Conservation (phyloP, 2,329 filamentous ascomycete genomes). For the Cercospora beticola region DNA sequence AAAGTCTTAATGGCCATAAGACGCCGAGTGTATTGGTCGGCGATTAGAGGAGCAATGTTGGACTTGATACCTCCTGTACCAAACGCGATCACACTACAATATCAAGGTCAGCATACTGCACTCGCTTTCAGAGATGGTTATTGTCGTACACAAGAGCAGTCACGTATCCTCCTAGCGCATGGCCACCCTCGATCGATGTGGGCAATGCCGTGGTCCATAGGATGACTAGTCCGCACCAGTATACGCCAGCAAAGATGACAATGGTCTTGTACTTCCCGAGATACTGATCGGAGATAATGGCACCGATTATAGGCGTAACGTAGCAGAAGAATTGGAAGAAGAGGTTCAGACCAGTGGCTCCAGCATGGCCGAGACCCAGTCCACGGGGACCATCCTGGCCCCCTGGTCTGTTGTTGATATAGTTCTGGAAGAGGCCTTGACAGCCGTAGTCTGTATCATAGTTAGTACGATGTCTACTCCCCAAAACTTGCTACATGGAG, state of each 20-base stretch:
- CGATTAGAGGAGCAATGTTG: slow-evolving; percentile 61
- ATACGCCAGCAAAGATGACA: slow-evolving; percentile 62
- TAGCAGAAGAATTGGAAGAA: slow-evolving; percentile 54
- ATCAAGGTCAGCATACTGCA: neutral
- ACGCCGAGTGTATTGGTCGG: slow-evolving; percentile 49
- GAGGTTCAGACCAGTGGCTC: slow-evolving; percentile 39
- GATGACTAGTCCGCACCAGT: slow-evolving; percentile 65
- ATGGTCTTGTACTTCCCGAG: slow-evolving; percentile 70
- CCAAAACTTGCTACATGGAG: neutral
- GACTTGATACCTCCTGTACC: slow-evolving; percentile 81
- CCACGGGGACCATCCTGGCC: slow-evolving; percentile 43
- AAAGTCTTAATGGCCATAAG: slow-evolving; percentile 43
- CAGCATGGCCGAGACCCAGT: slow-evolving; percentile 43
- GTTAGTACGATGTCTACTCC: neutral
- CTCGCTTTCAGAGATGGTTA: neutral
- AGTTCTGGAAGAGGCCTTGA: slow-evolving; percentile 52
- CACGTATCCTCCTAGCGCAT: slow-evolving; percentile 63
- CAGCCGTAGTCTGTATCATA: slow-evolving; percentile 33
- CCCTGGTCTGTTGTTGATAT: slow-evolving; percentile 46
- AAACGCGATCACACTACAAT: slow-evolving; percentile 59
- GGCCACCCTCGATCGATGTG: slow-evolving; percentile 58
- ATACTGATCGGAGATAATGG: slow-evolving; percentile 64
- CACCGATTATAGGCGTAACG: slow-evolving; percentile 47
- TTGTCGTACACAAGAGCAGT: slow-evolving; percentile 53
- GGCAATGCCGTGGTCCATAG: slow-evolving; percentile 66